These are phyloP conservation scores for Zasmidium angulare DNA, from an alignment of 2,329 filamentous ascomycete genomes.

Conservation along the genomic window DNA sequence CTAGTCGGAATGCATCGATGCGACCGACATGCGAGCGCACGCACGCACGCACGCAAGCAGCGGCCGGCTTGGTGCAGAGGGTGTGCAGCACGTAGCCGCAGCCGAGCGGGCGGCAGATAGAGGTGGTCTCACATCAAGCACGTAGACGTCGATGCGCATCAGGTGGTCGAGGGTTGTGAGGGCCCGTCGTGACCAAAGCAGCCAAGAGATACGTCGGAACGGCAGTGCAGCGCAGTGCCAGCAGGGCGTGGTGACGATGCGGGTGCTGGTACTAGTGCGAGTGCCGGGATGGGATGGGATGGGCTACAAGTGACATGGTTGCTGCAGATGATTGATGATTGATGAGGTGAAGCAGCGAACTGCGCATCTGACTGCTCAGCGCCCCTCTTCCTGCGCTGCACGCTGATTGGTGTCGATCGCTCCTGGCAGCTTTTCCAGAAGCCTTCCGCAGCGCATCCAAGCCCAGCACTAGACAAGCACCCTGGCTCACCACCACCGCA, in stretches of 20 bases:
- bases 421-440: neutral
- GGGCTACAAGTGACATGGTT: too few relatives aligned
- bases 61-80: too few relatives aligned
- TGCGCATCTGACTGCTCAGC: too few relatives aligned
- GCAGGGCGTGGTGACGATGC: too few relatives aligned
- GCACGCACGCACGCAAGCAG: too few relatives aligned
- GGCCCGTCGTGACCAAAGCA: neutral
- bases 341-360: too few relatives aligned
- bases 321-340: too few relatives aligned
- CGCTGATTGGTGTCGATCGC: neutral
- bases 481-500: too few relatives aligned
- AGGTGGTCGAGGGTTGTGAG: neutral
- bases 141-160: neutral
- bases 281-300: too few relatives aligned
- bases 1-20: neutral
- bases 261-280: too few relatives aligned
- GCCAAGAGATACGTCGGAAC: neutral
- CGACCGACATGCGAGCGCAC: neutral
- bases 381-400: too few relatives aligned
- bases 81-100: neutral
- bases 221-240: too few relatives aligned
- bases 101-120: neutral
- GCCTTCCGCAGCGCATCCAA: neutral
- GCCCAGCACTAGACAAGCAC: neutral
- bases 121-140: neutral